phyloP scores from a whole-genome alignment of 768 basidiomycete genomes.

The Pleurotus djamor region DNA sequence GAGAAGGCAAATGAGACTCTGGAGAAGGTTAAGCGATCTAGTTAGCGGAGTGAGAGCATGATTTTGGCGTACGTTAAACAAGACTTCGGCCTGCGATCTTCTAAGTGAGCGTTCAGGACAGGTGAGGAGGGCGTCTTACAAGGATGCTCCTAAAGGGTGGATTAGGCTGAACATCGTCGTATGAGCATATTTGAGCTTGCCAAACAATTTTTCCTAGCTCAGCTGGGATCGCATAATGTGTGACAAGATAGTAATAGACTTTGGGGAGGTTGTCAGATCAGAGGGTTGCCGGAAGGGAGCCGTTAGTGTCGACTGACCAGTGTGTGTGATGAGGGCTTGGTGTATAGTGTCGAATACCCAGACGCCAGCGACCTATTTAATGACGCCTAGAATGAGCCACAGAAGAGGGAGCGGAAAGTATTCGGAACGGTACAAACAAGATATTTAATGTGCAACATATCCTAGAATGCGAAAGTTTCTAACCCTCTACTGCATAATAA shows the following conservation, averaged over 20 bases:
- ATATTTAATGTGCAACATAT: conserved; percentile 49
- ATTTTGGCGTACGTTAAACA: conserved; percentile 44
- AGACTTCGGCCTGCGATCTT: conserved; percentile 45
- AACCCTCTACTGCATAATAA: too few relatives aligned
- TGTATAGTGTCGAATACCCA: conserved; percentile 52
- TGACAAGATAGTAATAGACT: conserved; percentile 54
- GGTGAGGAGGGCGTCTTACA: conserved; percentile 23
- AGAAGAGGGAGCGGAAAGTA: too few relatives aligned
- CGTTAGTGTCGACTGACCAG: conserved; percentile 34
- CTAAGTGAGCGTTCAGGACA: neutral
- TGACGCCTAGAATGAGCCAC: too few relatives aligned
- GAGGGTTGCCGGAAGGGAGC: neutral
- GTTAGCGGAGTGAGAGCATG: conserved; percentile 9
- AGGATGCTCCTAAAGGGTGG: conserved; percentile 43
- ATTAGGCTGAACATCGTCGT: too few relatives aligned
- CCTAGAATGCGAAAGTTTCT: too few relatives aligned
- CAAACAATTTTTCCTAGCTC: conserved; percentile 41
- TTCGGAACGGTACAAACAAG: conserved; percentile 41
- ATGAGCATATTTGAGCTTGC: too few relatives aligned
- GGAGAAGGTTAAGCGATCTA: neutral
- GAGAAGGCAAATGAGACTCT: conserved; percentile 57
- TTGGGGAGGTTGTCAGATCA: too few relatives aligned
- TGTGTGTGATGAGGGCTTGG: conserved; percentile 53
- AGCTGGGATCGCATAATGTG: conserved; percentile 44
- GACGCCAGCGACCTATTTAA: conserved; percentile 45